Evolutionary conservation across 768 basidiomycete genomes (phyloP), one percentile per base, ranked within the genome.

Genomic region (Suillus sp.): DNA sequence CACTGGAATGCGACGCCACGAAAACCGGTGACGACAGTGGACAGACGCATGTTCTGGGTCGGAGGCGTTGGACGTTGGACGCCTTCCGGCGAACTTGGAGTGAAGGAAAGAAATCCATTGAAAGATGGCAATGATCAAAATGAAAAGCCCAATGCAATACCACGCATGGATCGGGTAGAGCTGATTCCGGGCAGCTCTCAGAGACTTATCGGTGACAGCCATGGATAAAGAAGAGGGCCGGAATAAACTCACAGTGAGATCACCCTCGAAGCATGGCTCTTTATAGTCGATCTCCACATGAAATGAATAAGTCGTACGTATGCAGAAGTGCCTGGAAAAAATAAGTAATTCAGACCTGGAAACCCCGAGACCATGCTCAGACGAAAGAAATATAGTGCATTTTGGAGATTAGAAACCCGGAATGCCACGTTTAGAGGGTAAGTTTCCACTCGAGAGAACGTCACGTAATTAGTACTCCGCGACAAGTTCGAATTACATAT

Each of bases 1-100:
- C 9, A 64, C 60, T 4, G 77, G 74, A 40, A 78, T 59, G 50
- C 77, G 72, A 51, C 68, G 48, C 80, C 78, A 58, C 77, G 78
- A 72, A 81, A 83, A 2, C 67, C 72, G 8, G 80, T 71, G 22
- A 72, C 68, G n/a, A 79, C 27, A 20, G 16, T 42, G 30, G 2
- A 35, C 8, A 60, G 60, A 51, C 4, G 55, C 60, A 4, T 27
- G 60, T 42, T 66, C 66, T 47, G 59, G 27, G 25, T 64, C 64
- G 16, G n/a, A 48, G 45, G 20, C 22, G 18, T 13, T 8, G 14
- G 18, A 1, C 1, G 8, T 25, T 27, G 3, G 30, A 53, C 40
- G 55, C 18, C 20, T 43, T 32, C 56, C 18, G 11, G 63, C 47
- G n/a, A 66, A 59, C 50, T 66, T 66, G n/a, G 64, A 64, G 37